Percentiles rank a stretch among this genome's conserved stretches.
Conservation (phyloP, 331 rosid genomes). For the Rosa hybrid region DNA sequence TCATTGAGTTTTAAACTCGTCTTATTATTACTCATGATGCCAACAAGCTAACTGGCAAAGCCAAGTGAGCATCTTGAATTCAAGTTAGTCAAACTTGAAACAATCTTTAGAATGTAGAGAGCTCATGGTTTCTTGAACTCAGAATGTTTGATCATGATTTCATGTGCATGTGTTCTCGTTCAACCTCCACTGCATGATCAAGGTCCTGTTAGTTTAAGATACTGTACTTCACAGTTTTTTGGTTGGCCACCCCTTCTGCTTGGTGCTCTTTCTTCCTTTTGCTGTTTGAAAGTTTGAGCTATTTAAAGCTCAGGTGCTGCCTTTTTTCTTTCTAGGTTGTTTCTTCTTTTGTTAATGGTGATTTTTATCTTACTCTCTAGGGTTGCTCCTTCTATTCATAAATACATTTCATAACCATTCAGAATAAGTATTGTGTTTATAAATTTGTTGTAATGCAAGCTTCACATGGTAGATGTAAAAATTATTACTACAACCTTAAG, state of each 20-base stretch:
- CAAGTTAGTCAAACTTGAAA: neutral
- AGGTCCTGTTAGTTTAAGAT: neutral
- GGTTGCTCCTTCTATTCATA: neutral
- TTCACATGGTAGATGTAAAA: neutral
- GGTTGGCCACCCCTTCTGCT: neutral
- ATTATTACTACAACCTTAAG: neutral
- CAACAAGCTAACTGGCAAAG: neutral
- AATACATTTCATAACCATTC: neutral
- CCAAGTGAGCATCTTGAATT: neutral
- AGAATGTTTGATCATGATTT: neutral
- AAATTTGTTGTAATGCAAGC: neutral
- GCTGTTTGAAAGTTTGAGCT: neutral
- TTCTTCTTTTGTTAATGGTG: neutral
- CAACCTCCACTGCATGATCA: neutral
- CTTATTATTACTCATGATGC: neutral
- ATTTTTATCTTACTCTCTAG: neutral
- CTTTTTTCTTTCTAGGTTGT: neutral
- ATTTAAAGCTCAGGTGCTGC: neutral
- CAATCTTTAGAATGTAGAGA: neutral
- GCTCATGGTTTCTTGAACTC: neutral
- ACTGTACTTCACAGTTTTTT: neutral
- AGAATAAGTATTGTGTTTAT: constrained; percentile 1
- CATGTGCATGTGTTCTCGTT: neutral
- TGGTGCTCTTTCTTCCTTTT: neutral
- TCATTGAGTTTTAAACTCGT: neutral